Evolutionary conservation across 129 eudicot genomes (phyloP), one percentile per base, ranked within the genome.

Genomic region (Solidago caesia): DNA sequence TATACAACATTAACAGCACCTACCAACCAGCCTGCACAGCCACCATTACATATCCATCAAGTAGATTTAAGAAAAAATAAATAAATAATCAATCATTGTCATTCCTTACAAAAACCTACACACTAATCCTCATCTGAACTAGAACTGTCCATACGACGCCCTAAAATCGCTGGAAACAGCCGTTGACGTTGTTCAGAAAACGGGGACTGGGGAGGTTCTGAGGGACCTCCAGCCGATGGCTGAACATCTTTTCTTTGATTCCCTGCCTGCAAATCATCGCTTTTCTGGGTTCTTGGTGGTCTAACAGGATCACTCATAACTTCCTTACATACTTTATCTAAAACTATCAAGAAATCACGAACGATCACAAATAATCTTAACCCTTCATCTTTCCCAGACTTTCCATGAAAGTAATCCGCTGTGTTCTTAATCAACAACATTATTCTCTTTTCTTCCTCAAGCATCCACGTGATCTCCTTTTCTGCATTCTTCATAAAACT

Each of bases 381-480:
- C 29, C 99, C 99, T 79, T 95, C 99, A 16, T 95, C 97, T 69
- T 85, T 95, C 70, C 90, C 92, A 0, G 92, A 63, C 4, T 82
- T 82, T 5, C 99, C 99, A 46, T 95, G 99, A 74, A 91, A 95
- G 64, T 95, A 95, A 84, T 91, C 99, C 7, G 82, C 91, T 8
- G 99, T 87, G 75, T 80, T 89, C 80, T 87, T 95, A 62, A 95
- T 89, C 64, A 95, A 77, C 59, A 77, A 72, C 91, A 84, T 85
- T n/a, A 89, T 87, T 72, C 87, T 76, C 79, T 89, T 95, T 80
- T 91, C 99, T 73, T 95, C 99, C 68, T 89, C 96, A 9, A 85
- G 78, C 74, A 92, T 77, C 85, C 83, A 75, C 79, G 21, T 72
- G 21, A 91, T 80, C 53, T 87, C 97, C 45, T 56, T 92, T 87